A percentile compares a stretch with the other conserved stretches of the same genome.
Conservation (phyloP, 1,284 basidiomycete genomes). For the Melampsora larici-populina region DNA sequence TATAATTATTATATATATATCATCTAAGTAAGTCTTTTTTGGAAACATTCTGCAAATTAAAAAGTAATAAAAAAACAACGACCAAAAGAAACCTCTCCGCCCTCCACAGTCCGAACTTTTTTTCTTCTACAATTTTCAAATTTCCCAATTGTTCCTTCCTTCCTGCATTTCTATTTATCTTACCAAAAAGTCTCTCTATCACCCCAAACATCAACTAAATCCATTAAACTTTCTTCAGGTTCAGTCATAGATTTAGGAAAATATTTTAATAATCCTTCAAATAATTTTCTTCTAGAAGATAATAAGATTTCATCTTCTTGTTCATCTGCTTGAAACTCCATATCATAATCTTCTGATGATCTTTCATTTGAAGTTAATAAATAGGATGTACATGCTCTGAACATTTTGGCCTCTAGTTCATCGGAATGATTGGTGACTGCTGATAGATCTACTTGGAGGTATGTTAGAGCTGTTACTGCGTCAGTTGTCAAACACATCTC, state of each 20-base stretch:
- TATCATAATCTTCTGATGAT: conserved; percentile 44
- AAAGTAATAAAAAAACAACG: too few relatives aligned
- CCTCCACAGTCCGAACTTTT: too few relatives aligned
- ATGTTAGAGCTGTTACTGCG: conserved; percentile 66
- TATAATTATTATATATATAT: too few relatives aligned
- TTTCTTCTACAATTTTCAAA: too few relatives aligned
- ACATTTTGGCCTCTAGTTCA: conserved; percentile 62
- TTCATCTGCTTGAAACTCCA: conserved; percentile 44
- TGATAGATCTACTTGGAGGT: conserved; percentile 67
- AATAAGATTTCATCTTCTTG: conserved; percentile 3
- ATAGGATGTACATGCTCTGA: conserved; percentile 66
- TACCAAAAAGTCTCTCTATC: conserved; percentile 23
- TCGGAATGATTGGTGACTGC: conserved; percentile 67
- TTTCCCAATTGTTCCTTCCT: too few relatives aligned
- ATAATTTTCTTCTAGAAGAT: conserved; percentile 64
- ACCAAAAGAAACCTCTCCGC: too few relatives aligned
- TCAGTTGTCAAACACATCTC: conserved; percentile 69
- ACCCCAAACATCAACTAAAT: conserved; percentile 57
- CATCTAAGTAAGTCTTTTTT: too few relatives aligned
- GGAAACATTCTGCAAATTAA: too few relatives aligned
- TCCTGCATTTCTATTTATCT: neutral
- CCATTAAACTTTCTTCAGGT: conserved; percentile 62
- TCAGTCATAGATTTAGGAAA: conserved; percentile 65
- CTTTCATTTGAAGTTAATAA: conserved; percentile 58
- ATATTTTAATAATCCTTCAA: conserved; percentile 65